Evolutionary conservation across 2,329 filamentous ascomycete genomes (phyloP), one percentile per base, ranked within the genome.

Genomic region (Calonectria fujianensis): DNA sequence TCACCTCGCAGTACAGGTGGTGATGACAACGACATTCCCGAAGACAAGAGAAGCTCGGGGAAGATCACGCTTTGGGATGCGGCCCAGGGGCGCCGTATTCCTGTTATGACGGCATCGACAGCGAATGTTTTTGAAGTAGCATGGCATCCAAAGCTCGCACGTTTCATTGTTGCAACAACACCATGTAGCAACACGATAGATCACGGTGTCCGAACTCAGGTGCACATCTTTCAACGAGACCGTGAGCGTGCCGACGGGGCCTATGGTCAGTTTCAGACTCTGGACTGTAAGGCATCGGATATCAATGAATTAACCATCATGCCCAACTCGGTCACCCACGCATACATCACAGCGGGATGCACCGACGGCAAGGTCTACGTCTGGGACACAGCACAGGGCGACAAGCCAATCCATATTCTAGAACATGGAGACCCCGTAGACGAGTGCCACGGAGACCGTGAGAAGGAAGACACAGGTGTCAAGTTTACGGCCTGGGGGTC

Each of bases 81-180:
- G 0, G 70, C 81, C 0, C 84, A 83, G 2, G 85, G 85, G 13
- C 81, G 85, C 13, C 84, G 86, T 57, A 83, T 92, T 57, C 85
- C 84, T 6, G 86, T 93, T 4, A 83, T 86, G 27, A 88, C 89
- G 4, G 89, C 87, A 1, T 88, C 88, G 0, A 88, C 87, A 0
- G 88, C 91, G 59, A 93, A 93, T 72, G 90, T 93, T 2, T 93
- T 93, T 57, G 92, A 93, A 78, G 89, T 93, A 2, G 84, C 88
- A 0, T 93, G 92, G 92, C 92, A 93, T 78, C 91, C 92, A 0
- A 86, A 80, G 0, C 84, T 89, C 59, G 83, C 85, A 3, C 85
- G 86, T 29, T 93, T 93, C 76, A 84, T 91, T 7, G 90, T 88
- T 5, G 91, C 91, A 2, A 93, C 91, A 0, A 90, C 91, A 0